Percentiles rank a stretch among this genome's conserved stretches.
Conservation (phyloP, 2,329 filamentous ascomycete genomes). For the Reticulascus tulasneorum region DNA sequence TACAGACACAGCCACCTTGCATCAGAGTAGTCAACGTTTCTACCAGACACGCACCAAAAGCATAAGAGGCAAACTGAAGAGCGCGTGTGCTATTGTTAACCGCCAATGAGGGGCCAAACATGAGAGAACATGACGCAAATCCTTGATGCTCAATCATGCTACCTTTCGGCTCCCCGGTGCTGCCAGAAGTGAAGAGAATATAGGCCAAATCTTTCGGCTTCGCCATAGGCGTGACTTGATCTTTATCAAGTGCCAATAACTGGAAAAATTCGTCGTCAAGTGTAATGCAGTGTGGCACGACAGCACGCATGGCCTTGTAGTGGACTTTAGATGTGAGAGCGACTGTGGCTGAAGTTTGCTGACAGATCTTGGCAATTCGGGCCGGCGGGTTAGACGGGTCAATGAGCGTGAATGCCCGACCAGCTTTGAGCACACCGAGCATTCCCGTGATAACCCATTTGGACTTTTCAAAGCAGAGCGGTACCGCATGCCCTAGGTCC, state of each 20-base stretch:
- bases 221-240: not conserved
- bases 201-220: conserved; percentile 8
- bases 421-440: conserved; percentile 25
- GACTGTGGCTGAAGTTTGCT: conserved; percentile 1
- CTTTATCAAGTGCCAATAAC: not conserved
- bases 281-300: not conserved
- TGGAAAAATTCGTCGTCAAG: conserved; percentile 11
- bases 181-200: conserved; percentile 2
- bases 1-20: conserved; percentile 33
- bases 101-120: not conserved
- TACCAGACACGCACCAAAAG: conserved; percentile 31
- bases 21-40: conserved; percentile 34
- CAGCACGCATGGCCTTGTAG: not conserved
- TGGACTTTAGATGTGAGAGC: conserved; percentile 4
- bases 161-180: conserved; percentile 2
- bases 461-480: conserved; percentile 25
- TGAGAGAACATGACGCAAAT: not conserved
- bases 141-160: not conserved
- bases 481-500: conserved; percentile 10
- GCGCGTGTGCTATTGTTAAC: conserved; percentile 7
- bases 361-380: conserved; percentile 2
- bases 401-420: conserved; percentile 25
- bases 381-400: conserved; percentile 14
- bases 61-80: conserved; percentile 25
- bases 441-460: conserved; percentile 21